These are phyloP conservation scores for Apiospora kogelbergensis DNA, from an alignment of 2,329 filamentous ascomycete genomes.

Conservation along the genomic window DNA sequence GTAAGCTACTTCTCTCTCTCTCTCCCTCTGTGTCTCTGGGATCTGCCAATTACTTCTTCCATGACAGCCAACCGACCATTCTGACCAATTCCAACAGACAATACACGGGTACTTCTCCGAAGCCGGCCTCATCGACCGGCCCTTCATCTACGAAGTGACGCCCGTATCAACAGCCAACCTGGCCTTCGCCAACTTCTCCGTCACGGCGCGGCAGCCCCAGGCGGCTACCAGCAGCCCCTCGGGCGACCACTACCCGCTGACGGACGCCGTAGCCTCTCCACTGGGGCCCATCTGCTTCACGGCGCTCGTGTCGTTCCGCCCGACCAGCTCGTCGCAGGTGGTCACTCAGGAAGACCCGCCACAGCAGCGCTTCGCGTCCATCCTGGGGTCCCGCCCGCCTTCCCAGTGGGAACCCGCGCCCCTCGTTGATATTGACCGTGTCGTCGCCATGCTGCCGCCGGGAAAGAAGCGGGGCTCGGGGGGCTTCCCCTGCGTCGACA, in stretches of 20 bases:
- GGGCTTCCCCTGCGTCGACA: conserved; percentile 49
- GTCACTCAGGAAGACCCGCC: conserved; percentile 40
- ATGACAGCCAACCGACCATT: too few species aligned
- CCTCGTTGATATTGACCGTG: conserved; percentile 43
- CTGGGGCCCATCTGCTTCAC: conserved; percentile 48
- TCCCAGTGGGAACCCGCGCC: conserved; percentile 46
- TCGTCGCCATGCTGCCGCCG: conserved; percentile 35
- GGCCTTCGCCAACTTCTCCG: conserved; percentile 49
- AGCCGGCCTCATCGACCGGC: conserved; percentile 45
- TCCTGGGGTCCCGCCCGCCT: conserved; percentile 38
- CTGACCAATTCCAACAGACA: conserved; percentile 37
- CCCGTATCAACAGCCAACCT: conserved; percentile 41
- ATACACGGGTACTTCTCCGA: conserved; percentile 57
- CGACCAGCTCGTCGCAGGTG: conserved; percentile 35
- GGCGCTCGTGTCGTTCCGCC: conserved; percentile 53
- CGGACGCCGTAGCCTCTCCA: conserved; percentile 37
- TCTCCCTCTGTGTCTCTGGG: background rate
- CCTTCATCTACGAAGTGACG: conserved; percentile 52
- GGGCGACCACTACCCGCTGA: conserved; percentile 36
- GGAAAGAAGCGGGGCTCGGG: conserved; percentile 34
- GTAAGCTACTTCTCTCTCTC: conserved; percentile 31
- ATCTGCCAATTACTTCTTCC: too few species aligned
- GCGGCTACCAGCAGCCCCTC: conserved; percentile 35
- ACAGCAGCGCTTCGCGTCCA: conserved; percentile 42
- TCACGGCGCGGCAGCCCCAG: conserved; percentile 48